Evolutionary conservation across 129 eudicot species (phyloP), one percentile per base, ranked within the genome.

Genomic region (Chrysanthemum lavandulifolium): DNA sequence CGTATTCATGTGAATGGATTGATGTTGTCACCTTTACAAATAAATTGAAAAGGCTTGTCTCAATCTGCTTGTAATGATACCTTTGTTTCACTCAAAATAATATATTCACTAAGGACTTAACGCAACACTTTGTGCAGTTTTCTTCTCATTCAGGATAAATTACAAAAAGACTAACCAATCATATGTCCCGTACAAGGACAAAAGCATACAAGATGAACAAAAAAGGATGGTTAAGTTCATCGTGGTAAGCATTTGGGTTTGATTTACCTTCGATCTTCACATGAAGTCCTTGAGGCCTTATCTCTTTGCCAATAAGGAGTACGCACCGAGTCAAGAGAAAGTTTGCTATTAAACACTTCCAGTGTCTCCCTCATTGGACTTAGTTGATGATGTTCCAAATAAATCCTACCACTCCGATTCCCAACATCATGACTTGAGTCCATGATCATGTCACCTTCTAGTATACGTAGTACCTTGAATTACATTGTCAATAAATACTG

Each of bases 381-480:
- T 25, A 79, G 84, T 15, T 84, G 87, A 52, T 75, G 87, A 51
- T 75, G 83, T 56, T 74, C 86, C 7, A 75, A 48, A 79, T 84
- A 68, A 9, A 84, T 78, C 81, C 99, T 83, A 67, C 94, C 94
- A 59, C 97, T 90, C 40, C 81, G 78, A 80, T 73, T 91, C 40
- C 96, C 90, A 29, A 76, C 91, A 19, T 88, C 96, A 25, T 70
- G 74, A 62, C 86, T 79, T 0, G 96, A 82, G 65, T 91, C 99
- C 97, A 91, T 70, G 53, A 86, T 69, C 73, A 82, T 71, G 54
- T 91, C 99, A 5, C 99, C 99, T 81, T 95, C 99, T 11, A 95
- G 94, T 75, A 91, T 85, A 14, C 97, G 87, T 19, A 95, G 85
- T 69, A 95, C 99, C 99, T 95, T 53, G 10, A 18, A 5, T n/a